phyloP scores from a whole-genome alignment of 768 basidiomycete species.

The Boletellus emodensis region DNA sequence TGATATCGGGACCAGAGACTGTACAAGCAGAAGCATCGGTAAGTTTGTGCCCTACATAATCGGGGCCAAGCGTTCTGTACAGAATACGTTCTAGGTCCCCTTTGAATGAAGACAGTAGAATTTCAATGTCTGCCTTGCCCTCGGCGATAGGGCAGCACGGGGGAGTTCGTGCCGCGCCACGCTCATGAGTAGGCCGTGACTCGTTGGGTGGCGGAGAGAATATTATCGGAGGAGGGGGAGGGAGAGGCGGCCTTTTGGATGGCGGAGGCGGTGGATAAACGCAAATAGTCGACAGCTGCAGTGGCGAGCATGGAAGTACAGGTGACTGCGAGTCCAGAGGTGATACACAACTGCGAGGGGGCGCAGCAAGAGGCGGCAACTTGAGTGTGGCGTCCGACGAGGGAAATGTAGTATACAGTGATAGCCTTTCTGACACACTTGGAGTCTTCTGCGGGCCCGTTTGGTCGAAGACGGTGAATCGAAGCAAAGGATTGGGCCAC shows the following conservation, averaged over 20 bases:
- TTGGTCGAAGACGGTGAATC: slow-evolving; percentile 59
- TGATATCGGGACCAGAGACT: neutral
- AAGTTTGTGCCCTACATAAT: neutral
- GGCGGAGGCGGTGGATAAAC: slow-evolving; percentile 17
- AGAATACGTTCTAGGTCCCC: slow-evolving; percentile 48
- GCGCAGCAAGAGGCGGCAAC: neutral
- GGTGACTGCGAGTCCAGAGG: neutral
- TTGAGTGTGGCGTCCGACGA: neutral
- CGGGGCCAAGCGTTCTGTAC: slow-evolving; percentile 31
- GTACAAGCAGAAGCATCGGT: neutral
- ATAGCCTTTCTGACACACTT: slow-evolving; percentile 2
- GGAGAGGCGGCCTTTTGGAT: neutral
- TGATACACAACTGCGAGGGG: neutral
- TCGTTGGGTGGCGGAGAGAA: neutral
- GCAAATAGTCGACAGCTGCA: slow-evolving; percentile 7
- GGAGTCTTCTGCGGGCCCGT: slow-evolving; percentile 36
- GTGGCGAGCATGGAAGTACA: slow-evolving; percentile 25
- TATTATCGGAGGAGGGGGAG: neutral
- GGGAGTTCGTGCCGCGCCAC: neutral
- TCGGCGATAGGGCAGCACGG: slow-evolving; percentile 44
- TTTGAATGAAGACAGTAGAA: slow-evolving; percentile 49
- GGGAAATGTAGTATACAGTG: slow-evolving; percentile 4
- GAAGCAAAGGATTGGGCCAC: slow-evolving; percentile 59
- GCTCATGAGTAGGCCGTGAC: neutral
- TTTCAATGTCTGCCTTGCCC: slow-evolving; percentile 47